phyloP scores from a whole-genome alignment of 2,329 filamentous ascomycete species.

The Diatrype stigma region DNA sequence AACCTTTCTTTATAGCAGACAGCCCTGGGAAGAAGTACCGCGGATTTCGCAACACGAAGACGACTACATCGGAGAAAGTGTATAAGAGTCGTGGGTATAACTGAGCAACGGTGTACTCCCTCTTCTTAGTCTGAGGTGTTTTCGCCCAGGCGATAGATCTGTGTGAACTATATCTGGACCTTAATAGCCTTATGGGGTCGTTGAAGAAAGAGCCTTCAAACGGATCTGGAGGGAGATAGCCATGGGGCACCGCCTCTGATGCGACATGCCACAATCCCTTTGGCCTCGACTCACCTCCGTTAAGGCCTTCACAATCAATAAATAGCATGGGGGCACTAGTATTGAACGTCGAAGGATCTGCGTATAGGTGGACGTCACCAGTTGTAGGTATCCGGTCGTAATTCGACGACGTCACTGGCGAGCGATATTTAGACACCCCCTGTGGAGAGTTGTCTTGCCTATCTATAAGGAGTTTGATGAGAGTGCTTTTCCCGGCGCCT shows the following conservation, averaged over 20 bases:
- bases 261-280: slow-evolving; percentile 22
- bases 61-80: slow-evolving; percentile 41
- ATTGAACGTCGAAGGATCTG: slow-evolving; percentile 38
- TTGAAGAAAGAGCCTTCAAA: not conserved
- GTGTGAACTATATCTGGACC: slow-evolving; percentile 11
- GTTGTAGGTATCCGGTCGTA: slow-evolving; percentile 41
- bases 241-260: not conserved
- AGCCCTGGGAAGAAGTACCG: slow-evolving; percentile 17
- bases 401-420: slow-evolving; percentile 41
- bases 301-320: slow-evolving; percentile 49
- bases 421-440: slow-evolving; percentile 30
- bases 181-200: not conserved
- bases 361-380: slow-evolving; percentile 48
- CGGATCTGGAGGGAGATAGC: not conserved
- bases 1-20: slow-evolving; percentile 13
- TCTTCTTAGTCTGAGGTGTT: slow-evolving; percentile 26
- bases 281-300: slow-evolving; percentile 40
- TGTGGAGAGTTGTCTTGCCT: slow-evolving; percentile 21
- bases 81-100: slow-evolving; percentile 42
- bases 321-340: slow-evolving; percentile 39
- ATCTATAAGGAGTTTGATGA: slow-evolving; percentile 46
- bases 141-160: slow-evolving; percentile 31
- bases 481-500: slow-evolving; percentile 45
- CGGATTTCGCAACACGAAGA: slow-evolving; percentile 39
- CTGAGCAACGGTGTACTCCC: slow-evolving; percentile 35